These are phyloP conservation scores for Auricularia sp. DNA, from an alignment of 768 basidiomycete genomes.

Conservation along the genomic window DNA sequence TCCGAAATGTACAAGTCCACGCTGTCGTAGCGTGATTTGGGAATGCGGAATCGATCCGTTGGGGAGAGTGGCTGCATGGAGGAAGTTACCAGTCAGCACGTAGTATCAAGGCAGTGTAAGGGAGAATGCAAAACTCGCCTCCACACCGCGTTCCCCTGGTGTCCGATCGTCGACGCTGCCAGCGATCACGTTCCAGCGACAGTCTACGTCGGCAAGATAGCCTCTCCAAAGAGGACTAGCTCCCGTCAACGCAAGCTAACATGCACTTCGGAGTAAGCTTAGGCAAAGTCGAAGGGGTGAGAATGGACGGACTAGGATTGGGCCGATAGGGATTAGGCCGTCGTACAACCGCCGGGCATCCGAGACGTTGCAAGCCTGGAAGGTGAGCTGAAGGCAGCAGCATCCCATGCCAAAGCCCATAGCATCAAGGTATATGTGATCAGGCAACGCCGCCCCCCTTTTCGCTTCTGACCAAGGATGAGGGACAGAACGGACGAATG, in stretches of 20 bases:
- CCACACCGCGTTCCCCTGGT: constrained; percentile 83
- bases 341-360: constrained; percentile 94
- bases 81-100: no score
- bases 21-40: constrained; percentile 95
- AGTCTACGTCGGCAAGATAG: constrained; percentile 92
- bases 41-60: constrained; percentile 58
- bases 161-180: constrained; percentile 96
- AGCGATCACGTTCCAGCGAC: constrained; percentile 97
- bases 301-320: constrained; percentile 61
- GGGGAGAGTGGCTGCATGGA: not conserved
- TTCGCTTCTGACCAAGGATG: constrained; percentile 59
- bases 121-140: constrained; percentile 32
- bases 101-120: no score
- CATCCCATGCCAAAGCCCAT: constrained; percentile 99
- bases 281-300: not conserved
- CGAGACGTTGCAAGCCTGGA: constrained; percentile 89
- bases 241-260: constrained; percentile 89
- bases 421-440: constrained; percentile 96
- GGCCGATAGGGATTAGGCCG: constrained; percentile 85
- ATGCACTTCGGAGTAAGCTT: not conserved
- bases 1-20: constrained; percentile 90
- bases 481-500: not conserved
- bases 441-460: constrained; percentile 73
- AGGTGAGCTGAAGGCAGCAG: constrained; percentile 93
- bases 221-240: constrained; percentile 93